Percentiles rank a stretch among this genome's conserved stretches.
Conservation (phyloP, 75 land plant genomes). For the Gnetum montanum region DNA sequence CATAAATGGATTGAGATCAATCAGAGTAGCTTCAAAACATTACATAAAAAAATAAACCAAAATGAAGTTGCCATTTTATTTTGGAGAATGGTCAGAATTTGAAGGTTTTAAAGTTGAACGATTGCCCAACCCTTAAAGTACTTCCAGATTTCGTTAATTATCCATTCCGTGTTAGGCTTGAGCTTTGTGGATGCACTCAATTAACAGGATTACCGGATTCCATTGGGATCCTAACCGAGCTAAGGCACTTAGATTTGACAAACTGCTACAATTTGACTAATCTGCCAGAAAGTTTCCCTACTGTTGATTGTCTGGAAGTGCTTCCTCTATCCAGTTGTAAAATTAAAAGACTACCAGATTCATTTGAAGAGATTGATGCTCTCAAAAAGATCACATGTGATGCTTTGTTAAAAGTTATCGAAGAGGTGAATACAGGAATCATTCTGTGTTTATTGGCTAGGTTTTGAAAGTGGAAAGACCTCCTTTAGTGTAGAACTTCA, state of each 20-base stretch:
- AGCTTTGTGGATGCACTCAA: slow-evolving; percentile 12
- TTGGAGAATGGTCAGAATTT: slow-evolving; percentile 2
- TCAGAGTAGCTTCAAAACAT: neutral
- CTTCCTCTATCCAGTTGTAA: slow-evolving; percentile 6
- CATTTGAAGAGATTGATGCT: slow-evolving; percentile 8
- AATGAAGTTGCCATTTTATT: neutral
- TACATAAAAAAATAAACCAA: neutral
- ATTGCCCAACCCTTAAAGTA: slow-evolving; percentile 2
- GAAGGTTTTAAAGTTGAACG: neutral
- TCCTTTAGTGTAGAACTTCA: neutral
- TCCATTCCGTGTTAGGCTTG: neutral
- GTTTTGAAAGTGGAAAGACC: neutral
- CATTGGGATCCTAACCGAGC: slow-evolving; percentile 7
- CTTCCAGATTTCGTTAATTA: slow-evolving; percentile 6
- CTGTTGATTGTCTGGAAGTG: slow-evolving; percentile 1
- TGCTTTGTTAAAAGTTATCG: neutral
- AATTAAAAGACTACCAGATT: slow-evolving; percentile 6
- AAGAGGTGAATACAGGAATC: neutral
- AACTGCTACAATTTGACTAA: neutral
- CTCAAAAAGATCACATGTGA: slow-evolving; percentile 1
- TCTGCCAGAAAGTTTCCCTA: slow-evolving; percentile 3
- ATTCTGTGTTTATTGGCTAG: neutral
- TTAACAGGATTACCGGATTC: slow-evolving; percentile 8
- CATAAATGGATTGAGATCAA: neutral
- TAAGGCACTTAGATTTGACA: slow-evolving; percentile 12